A percentile compares a stretch with the other conserved stretches of the same genome.
Evolutionary conservation across 768 basidiomycete species (phyloP).

Genomic region (Chiua virens): DNA sequence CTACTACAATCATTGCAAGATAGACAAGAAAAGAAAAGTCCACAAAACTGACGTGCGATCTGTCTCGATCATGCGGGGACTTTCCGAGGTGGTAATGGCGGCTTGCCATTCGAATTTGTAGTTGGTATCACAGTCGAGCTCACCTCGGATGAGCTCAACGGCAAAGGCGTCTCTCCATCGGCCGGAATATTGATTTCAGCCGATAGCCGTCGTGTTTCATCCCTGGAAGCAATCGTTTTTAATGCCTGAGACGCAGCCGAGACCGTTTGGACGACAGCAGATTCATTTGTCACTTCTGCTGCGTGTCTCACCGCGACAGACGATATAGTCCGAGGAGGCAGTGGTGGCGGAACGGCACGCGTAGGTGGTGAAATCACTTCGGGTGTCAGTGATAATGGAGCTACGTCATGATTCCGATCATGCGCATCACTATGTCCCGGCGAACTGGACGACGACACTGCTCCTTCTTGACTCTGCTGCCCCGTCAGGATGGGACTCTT

Average conservation of each 20-base stretch:
- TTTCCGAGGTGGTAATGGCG: conserved; percentile 38
- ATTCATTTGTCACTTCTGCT: conserved; percentile 25
- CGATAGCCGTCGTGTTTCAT: conserved; percentile 35
- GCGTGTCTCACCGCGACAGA: conserved; percentile 32
- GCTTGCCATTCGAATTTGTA: conserved; percentile 16
- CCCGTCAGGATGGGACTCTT: conserved; percentile 47
- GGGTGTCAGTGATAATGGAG: conserved; percentile 27
- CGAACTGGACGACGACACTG: conserved; percentile 5
- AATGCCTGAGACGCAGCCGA: conserved; percentile 54
- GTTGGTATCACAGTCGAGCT: conserved; percentile 3
- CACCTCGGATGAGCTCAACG: conserved; percentile 2
- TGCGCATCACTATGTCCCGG: conserved; percentile 9
- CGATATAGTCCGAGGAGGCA: conserved; percentile 42
- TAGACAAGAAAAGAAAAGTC: background rate
- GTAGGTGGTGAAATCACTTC: conserved; percentile 21
- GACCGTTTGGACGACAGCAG: conserved; percentile 15
- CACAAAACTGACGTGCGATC: background rate
- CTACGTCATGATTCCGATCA: conserved; percentile 31
- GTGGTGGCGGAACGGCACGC: conserved; percentile 36
- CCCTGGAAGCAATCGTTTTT: conserved; percentile 54
- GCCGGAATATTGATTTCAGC: conserved; percentile 17
- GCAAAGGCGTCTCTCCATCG: conserved; percentile 3
- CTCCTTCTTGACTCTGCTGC: conserved; percentile 23
- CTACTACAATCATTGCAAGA: conserved; percentile 4
- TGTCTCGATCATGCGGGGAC: conserved; percentile 8